Base-by-base conservation (phyloP, 2,329 filamentous ascomycete species). In the Alternaria burnsii region DNA sequence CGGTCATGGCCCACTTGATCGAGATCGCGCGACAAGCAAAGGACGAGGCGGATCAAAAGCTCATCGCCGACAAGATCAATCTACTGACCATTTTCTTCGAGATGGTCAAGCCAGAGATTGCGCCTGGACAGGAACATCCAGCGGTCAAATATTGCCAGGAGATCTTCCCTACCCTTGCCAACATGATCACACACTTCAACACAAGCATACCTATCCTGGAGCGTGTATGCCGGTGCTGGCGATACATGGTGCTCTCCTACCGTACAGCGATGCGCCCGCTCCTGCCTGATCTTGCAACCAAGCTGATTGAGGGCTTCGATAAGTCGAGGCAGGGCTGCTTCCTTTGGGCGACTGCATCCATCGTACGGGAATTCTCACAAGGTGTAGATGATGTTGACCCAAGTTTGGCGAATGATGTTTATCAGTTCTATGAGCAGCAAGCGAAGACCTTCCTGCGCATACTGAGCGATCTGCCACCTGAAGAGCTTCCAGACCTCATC, bases 61-160 rank as follows among this genome's bases (percentile, higher is more conserved):
- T 91, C 44, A 87, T 99, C 67, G 95, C 95, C 88, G 94, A 99
- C 80, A 93, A 96, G 74, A 83, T 99, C 46, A 93, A 97, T 72
- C 85, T 99, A 55, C 89, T 99, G 69, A 97, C 94, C 4, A 91
- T 93, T 61, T 97, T 98, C 76, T 87, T 96, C 44, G 91, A 97
- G 76, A 82, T 85, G 65, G 87, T 91, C 11, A 88, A 90, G 56
- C 95, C 95, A 0, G 90, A 91, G 55, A 86, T 94, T 42, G 86
- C 88, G 24, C 86, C 86, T 9, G 69, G 70, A 16, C 85, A 93
- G 66, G 89, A 92, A 61, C 94, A 98, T 74, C 94, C 94, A 5
- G 93, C 92, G 1, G 94, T 99, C 59, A 94, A 93, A 79, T 99
- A 99, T 81, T 98, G 95, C 86, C 88, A 94, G 71, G 94, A 98